Percentiles rank a stretch among this genome's conserved stretches.
phyloP scores from a whole-genome alignment of 2,329 filamentous ascomycete genomes.

The Colletotrichum eremochloae region DNA sequence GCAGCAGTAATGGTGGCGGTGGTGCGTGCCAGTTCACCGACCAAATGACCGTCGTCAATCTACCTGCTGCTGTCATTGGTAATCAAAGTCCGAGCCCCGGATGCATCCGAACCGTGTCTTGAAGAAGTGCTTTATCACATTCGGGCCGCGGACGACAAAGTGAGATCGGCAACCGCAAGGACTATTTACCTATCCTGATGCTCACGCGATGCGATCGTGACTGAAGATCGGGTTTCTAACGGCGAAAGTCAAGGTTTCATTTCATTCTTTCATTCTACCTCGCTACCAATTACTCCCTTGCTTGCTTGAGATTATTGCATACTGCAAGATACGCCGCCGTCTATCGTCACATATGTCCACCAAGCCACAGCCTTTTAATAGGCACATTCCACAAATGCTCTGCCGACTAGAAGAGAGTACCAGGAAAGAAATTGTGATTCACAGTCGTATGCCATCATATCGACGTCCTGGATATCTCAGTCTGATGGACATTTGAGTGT shows the following conservation, averaged over 20 bases:
- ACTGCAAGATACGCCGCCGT: not conserved
- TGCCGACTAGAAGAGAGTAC: too few species aligned
- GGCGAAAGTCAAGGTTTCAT: not conserved
- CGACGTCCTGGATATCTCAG: too few species aligned
- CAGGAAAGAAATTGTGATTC: not conserved
- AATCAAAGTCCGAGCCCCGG: too few species aligned
- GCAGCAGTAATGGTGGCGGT: too few species aligned
- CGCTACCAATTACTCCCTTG: not conserved
- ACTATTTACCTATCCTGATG: not conserved
- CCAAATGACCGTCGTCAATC: too few species aligned
- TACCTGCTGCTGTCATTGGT: too few species aligned
- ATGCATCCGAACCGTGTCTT: not conserved
- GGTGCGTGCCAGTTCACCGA: too few species aligned
- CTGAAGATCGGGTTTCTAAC: not conserved
- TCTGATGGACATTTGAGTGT: rapidly evolving
- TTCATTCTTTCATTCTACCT: not conserved
- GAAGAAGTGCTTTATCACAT: not conserved
- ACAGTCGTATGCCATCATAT: too few species aligned
- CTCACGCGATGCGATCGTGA: not conserved
- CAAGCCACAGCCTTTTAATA: not conserved
- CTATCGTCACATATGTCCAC: not conserved
- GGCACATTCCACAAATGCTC: too few species aligned
- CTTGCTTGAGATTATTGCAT: too few species aligned
- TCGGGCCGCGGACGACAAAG: not conserved
- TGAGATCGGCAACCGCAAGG: not conserved